Base-by-base conservation (phyloP, 2,329 filamentous ascomycete species). In the Aaosphaeria pasadenensis region DNA sequence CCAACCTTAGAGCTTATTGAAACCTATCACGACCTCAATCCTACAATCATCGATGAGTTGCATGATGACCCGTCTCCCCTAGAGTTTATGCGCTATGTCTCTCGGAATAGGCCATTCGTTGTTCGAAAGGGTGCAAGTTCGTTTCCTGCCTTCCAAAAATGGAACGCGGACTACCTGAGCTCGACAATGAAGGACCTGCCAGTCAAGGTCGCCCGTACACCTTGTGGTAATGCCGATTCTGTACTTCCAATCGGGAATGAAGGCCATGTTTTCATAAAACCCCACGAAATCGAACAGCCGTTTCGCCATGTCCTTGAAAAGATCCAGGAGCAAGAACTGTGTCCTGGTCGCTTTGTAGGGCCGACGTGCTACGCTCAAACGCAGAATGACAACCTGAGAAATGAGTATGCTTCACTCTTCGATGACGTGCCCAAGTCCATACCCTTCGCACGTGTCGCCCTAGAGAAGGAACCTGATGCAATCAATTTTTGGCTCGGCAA, bases 401-500 rank as follows among this genome's bases (percentile, higher is more conserved):
- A 84, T 50, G 89, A 94, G 68, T 94, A 91, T 64, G 54, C 72
- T 0, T 59, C 75, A 0, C 77, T 94, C 2, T 83, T 85, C 62
- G 60, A 73, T 1, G 79, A 88, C 55, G 81, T 89, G 0, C 85
- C 83, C 7, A 68, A 68, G 3, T 78, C 80, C 47, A 83, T 92
- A 42, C 79, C 86, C 1, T 94, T 88, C 65, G 88, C 88, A 0
- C 80, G 85, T 30, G 84, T 89, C 51, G 88, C 88, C 0, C 79
- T 92, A 0, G 74, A 80, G 36, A 75, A 78, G 43, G 62, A 72
- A 0, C 86, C 88, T 0, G 89, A 94, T 53, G 89, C 89, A 11
- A 80, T 90, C 52, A 94, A 94, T 63, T 77, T 94, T 60, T 92
- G 89, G 89, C 83, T 94, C 43, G 89, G 89, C 46, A 71, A 89